Percentiles rank a stretch among this genome's conserved stretches.
Conservation (phyloP, 805 yeast genomes). For the Metschnikowia corniflorae region DNA sequence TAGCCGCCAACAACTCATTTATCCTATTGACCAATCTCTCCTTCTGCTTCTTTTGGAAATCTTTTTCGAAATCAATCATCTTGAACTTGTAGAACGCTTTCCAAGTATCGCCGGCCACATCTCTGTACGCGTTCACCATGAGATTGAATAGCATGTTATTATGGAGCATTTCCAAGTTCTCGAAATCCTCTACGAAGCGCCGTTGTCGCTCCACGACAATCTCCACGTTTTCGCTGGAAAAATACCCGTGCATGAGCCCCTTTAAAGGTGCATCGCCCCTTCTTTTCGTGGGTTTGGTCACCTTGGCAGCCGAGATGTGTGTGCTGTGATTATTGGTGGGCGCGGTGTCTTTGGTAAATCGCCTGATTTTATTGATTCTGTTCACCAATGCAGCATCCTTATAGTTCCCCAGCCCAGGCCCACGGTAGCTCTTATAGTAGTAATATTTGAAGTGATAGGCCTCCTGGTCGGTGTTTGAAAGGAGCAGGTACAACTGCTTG, state of each 20-base stretch:
- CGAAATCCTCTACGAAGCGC: constrained; percentile 31
- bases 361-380: constrained; percentile 32
- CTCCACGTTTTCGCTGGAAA: constrained; percentile 30
- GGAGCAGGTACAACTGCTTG: constrained; percentile 34
- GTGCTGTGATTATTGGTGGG: constrained; percentile 20
- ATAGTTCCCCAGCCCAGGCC: constrained; percentile 45
- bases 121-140: constrained; percentile 37
- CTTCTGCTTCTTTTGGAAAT: constrained; percentile 19
- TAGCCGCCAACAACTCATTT: constrained; percentile 7
- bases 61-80: constrained; percentile 37
- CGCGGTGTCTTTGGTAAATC: constrained; percentile 12
- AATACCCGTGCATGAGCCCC: constrained; percentile 37
- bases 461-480: constrained; percentile 35
- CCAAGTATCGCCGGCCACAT: constrained; percentile 40
- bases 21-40: constrained; percentile 15
- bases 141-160: constrained; percentile 40
- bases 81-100: constrained; percentile 37
- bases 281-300: constrained; percentile 15
- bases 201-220: constrained; percentile 28
- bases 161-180: constrained; percentile 43
- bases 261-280: constrained; percentile 28
- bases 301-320: constrained; percentile 21
- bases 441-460: constrained; percentile 35
- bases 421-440: constrained; percentile 39
- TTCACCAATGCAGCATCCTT: constrained; percentile 42